These are phyloP conservation scores for Gnaphalium uliginosum DNA, from an alignment of 129 eudicot genomes.

Conservation along the genomic window DNA sequence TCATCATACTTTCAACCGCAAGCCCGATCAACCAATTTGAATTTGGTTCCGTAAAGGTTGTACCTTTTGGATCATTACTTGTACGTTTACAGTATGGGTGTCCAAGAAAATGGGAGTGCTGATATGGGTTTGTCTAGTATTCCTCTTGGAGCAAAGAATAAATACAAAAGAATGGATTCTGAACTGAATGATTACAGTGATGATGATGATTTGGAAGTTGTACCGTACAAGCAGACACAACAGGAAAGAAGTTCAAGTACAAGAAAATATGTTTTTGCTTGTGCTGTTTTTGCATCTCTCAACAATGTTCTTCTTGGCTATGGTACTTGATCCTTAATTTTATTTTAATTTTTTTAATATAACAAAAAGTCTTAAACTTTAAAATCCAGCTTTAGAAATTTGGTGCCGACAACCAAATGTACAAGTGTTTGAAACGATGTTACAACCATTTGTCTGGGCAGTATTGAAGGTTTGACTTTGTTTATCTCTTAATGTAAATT, in stretches of 20 bases:
- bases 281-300: conserved; percentile 87
- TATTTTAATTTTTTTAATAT: background rate
- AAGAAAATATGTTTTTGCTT: conserved; percentile 69
- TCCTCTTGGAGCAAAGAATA: conserved; percentile 45
- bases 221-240: conserved; percentile 40
- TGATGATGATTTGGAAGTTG: conserved; percentile 34
- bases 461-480: conserved; percentile 30
- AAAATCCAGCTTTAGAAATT: conserved; percentile 22
- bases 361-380: conserved; percentile 13
- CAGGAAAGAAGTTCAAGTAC: conserved; percentile 43
- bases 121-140: conserved; percentile 41
- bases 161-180: conserved; percentile 72
- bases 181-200: conserved; percentile 36
- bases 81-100: conserved; percentile 40
- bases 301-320: conserved; percentile 92
- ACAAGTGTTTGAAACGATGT: conserved; percentile 30
- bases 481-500: background rate
- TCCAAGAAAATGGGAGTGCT: conserved; percentile 64
- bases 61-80: conserved; percentile 1
- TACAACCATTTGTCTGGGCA: conserved; percentile 32
- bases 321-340: conserved; percentile 37
- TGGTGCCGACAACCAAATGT: conserved; percentile 37
- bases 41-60: background rate
- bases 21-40: conserved; percentile 27
- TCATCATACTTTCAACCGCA: conserved; percentile 14